These are phyloP conservation scores for Colletotrichum trifolii DNA, from an alignment of 2,329 filamentous ascomycete species.

Conservation along the genomic window DNA sequence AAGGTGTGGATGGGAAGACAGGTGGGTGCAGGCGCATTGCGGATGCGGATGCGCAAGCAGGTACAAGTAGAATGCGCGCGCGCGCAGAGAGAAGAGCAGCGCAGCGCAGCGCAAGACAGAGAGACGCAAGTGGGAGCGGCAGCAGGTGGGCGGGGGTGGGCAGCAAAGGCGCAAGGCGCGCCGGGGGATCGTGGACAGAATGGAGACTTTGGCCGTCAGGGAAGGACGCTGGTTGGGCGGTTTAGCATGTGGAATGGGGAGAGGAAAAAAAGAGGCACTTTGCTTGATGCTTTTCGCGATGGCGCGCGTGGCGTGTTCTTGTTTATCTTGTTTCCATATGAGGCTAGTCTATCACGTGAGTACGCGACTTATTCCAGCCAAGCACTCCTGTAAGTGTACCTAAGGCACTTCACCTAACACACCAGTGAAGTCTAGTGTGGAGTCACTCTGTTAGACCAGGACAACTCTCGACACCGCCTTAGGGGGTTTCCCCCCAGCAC, in stretches of 20 bases:
- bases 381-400: too few relatives aligned
- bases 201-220: conserved; percentile 24
- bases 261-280: conserved; percentile 14
- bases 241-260: conserved; percentile 17
- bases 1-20: conserved; percentile 12
- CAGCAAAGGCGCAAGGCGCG: conserved; percentile 19
- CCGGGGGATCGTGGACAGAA: conserved; percentile 28
- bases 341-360: conserved; percentile 33
- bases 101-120: conserved; percentile 8
- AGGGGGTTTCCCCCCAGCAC: not conserved
- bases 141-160: conserved; percentile 18
- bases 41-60: conserved; percentile 30
- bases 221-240: conserved; percentile 19
- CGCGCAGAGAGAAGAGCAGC: conserved; percentile 22
- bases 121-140: conserved; percentile 12
- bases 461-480: conserved; percentile 6
- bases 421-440: not conserved
- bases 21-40: conserved; percentile 29
- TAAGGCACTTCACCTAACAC: too few relatives aligned
- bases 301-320: conserved; percentile 35
- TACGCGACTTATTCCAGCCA: conserved; percentile 17
- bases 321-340: conserved; percentile 36
- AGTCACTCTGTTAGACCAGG: conserved; percentile 14
- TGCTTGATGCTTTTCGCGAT: conserved; percentile 30
- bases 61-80: conserved; percentile 26